Evolutionary conservation across 495 filamentous ascomycete species (phyloP), one percentile per base, ranked within the genome.

Genomic region (Neurospora tetraspora): DNA sequence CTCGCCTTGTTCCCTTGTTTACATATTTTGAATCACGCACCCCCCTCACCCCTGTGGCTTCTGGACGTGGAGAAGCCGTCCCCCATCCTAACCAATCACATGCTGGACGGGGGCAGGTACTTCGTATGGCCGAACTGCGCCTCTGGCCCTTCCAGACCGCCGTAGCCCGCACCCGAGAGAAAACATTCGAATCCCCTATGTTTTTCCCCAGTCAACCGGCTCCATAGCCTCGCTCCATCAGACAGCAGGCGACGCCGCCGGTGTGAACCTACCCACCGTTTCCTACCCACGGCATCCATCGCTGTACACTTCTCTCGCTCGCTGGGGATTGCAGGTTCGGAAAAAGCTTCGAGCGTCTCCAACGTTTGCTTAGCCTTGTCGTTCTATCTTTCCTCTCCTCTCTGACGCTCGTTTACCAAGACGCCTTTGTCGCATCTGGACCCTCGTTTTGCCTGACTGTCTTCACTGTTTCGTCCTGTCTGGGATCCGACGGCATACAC

Each of bases 401-500:
- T 40, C 70, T 42, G 72, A 79, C 79, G 69, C 75, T 81, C 79
- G 79, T 80, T 81, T 75, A 36, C 34, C 20, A 31, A 69, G 71
- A 71, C 71, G 70, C 69, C 31, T 75, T 72, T 79, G 74, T 74
- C 74, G 74, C 74, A 77, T 80, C 53, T 65, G 53, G 73, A 77
- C 79, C 71, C 76, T 81, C 79, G 78, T 78, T 79, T 74, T 73
- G 74, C 69, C 76, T 70, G 72, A 9, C 71, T 69, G 37, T 70
- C 59, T 18, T 36, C 70, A 71, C 38, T 34, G 36, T 69, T 69
- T 40, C 74, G 20, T 40, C 43, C 69, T 23, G n/a, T 69, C 11
- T 43, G 34, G n/a, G 40, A 68, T 70, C 39, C 42, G 9, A 23
- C 45, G 45, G 45, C 45, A 65, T 36, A 65, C 53, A 65, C 27